phyloP scores from a whole-genome alignment of 2,329 filamentous ascomycete genomes.

The Ceratocystiopsis sp. region DNA sequence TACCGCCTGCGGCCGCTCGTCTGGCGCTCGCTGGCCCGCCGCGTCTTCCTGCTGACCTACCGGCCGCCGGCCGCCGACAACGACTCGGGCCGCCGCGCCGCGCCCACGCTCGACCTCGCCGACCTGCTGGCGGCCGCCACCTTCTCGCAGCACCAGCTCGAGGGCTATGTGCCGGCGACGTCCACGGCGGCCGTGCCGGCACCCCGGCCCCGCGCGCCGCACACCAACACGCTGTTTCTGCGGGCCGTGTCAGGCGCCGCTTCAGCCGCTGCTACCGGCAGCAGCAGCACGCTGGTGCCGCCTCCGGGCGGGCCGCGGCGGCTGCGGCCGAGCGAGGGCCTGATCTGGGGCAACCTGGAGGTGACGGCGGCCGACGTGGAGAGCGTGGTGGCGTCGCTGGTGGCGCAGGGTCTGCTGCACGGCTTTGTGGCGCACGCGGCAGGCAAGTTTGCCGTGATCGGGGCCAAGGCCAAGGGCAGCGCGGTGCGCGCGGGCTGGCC shows the following conservation, averaged over 20 bases:
- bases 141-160: slow-evolving; percentile 47
- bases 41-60: slow-evolving; percentile 63
- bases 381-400: slow-evolving; percentile 55
- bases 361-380: slow-evolving; percentile 53
- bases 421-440: slow-evolving; percentile 70
- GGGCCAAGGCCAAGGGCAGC: slow-evolving; percentile 48
- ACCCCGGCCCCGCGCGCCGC: slow-evolving; percentile 19
- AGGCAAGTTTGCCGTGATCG: slow-evolving; percentile 65
- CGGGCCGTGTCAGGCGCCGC: slow-evolving; percentile 22
- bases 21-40: slow-evolving; percentile 68
- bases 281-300: slow-evolving; percentile 21
- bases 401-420: slow-evolving; percentile 64
- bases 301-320: slow-evolving; percentile 28
- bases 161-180: slow-evolving; percentile 33
- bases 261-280: slow-evolving; percentile 21
- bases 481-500: slow-evolving; percentile 61
- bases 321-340: slow-evolving; percentile 39
- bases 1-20: slow-evolving; percentile 67
- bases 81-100: slow-evolving; percentile 34
- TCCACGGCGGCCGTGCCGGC: slow-evolving; percentile 7
- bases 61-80: slow-evolving; percentile 39
- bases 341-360: slow-evolving; percentile 45
- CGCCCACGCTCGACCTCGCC: slow-evolving; percentile 58
- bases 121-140: slow-evolving; percentile 48
- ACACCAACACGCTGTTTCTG: slow-evolving; percentile 34